A percentile compares a stretch with the other conserved stretches of the same genome.
Evolutionary conservation across 257 asterid species (phyloP).

Genomic region (Coffea eugenioides): DNA sequence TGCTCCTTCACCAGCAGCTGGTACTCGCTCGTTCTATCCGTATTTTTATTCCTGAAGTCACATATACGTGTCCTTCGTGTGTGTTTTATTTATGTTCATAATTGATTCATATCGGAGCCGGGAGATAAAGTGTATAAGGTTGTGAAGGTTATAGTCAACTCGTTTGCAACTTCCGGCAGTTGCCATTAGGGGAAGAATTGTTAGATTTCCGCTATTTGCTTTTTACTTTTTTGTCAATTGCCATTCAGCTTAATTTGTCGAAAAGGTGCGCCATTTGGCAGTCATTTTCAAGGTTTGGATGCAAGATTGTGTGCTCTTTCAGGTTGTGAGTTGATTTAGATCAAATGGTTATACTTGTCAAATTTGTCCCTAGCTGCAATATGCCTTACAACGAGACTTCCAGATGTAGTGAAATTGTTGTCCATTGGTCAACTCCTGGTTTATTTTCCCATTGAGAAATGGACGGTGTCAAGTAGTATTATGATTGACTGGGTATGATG

Average conservation of each 20-base stretch:
- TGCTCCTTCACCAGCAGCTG: constrained; percentile 7
- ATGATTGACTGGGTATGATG: too few relatives aligned
- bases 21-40: background rate
- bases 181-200: background rate
- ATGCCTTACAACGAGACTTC: background rate
- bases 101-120: background rate
- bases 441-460: background rate
- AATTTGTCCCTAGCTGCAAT: background rate
- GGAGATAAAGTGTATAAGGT: background rate
- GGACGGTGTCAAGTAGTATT: too few relatives aligned
- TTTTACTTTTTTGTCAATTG: background rate
- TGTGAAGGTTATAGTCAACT: background rate
- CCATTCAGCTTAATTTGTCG: background rate
- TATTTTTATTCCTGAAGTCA: background rate
- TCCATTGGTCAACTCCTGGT: background rate
- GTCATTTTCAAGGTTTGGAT: background rate
- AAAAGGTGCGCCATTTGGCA: background rate
- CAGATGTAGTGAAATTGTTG: background rate
- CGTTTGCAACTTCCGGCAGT: background rate
- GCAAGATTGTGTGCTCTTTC: background rate
- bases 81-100: background rate
- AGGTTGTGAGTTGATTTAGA: background rate
- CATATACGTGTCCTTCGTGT: background rate
- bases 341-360: background rate
- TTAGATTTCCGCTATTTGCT: background rate